Percentiles rank a stretch among this genome's conserved stretches.
Evolutionary conservation across 2,329 filamentous ascomycete genomes (phyloP).

Genomic region (Fusarium decemcellulare): DNA sequence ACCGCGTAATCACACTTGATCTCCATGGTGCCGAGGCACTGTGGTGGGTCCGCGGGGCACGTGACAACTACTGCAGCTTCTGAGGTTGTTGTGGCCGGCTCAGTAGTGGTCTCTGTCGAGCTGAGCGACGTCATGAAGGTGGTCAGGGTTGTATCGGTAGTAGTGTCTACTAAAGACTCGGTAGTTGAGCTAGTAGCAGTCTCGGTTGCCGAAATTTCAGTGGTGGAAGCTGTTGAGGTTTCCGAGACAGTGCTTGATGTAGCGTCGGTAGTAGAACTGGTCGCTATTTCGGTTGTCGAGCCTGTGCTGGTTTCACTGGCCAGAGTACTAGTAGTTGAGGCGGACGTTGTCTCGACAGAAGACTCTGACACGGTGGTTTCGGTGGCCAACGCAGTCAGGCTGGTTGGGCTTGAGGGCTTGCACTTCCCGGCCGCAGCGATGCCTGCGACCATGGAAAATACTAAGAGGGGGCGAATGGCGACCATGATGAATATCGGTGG

Average conservation of each 20-base stretch:
- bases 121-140: not conserved
- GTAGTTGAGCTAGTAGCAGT: not conserved
- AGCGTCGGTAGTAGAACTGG: not conserved
- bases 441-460: too few species aligned
- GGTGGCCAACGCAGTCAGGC: too few species aligned
- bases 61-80: not conserved
- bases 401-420: too few species aligned
- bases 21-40: not conserved
- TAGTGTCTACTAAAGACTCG: not conserved
- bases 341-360: too few species aligned
- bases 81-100: not conserved
- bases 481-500: too few species aligned
- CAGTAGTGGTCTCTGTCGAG: not conserved
- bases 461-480: too few species aligned
- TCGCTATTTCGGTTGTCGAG: not conserved
- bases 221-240: not conserved
- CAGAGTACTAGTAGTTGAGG: too few species aligned
- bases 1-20: not conserved
- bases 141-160: not conserved
- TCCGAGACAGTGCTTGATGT: not conserved
- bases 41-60: not conserved
- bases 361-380: too few species aligned
- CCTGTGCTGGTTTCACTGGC: too few species aligned
- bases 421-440: too few species aligned
- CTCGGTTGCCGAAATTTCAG: not conserved